Conservation (phyloP, 2,329 filamentous ascomycete genomes). For the Colletotrichum gigasporum region DNA sequence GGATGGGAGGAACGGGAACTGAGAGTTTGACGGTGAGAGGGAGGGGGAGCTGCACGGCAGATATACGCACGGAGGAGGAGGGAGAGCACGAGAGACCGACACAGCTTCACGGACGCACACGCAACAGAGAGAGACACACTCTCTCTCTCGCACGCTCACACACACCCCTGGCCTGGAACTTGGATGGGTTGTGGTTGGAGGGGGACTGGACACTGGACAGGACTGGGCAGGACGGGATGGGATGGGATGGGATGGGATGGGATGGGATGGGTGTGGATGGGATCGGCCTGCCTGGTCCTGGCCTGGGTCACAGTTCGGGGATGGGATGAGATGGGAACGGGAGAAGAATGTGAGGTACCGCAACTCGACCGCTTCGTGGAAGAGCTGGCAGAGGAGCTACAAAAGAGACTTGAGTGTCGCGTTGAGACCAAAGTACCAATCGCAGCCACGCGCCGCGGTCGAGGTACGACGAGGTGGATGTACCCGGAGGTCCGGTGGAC, state of each 20-base stretch:
- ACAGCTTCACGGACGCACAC: too few relatives aligned
- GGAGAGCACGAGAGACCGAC: not conserved
- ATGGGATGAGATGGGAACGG: conserved; percentile 29
- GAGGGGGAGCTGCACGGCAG: conserved; percentile 23
- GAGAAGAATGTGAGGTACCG: not conserved
- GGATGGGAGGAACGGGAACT: not conserved
- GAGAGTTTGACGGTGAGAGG: not conserved
- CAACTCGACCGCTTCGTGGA: not conserved
- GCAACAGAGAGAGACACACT: conserved; percentile 9
- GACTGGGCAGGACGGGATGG: not conserved
- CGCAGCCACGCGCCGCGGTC: too few relatives aligned
- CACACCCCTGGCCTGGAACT: conserved; percentile 20
- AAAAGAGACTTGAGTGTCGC: not conserved
- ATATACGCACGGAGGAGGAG: conserved; percentile 29
- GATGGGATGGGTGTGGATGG: conserved; percentile 1
- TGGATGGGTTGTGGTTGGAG: conserved; percentile 1
- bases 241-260: conserved; percentile 8
- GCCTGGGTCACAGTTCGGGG: conserved; percentile 11
- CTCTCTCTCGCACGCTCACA: not conserved
- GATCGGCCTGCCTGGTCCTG: not conserved
- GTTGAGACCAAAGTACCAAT: not conserved
- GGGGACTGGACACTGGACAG: not conserved
- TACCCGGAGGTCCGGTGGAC: conserved; percentile 28
- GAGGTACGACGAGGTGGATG: conserved; percentile 5
- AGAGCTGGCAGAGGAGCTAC: too few relatives aligned